Evolutionary conservation across 345 rosid species (phyloP).

Genomic region (Crucihimalaya himalaica): DNA sequence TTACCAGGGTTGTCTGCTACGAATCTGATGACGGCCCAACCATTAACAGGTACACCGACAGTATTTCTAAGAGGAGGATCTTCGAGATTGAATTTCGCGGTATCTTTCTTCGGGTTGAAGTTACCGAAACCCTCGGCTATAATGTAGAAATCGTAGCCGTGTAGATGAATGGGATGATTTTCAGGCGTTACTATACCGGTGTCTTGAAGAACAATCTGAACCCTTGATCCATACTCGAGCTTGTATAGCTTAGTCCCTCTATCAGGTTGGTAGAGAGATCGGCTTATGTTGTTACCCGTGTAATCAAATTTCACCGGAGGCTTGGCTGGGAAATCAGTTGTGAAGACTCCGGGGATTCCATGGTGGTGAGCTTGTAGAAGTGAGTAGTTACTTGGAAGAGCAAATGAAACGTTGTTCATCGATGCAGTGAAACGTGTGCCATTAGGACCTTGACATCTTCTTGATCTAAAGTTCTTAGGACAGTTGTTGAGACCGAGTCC

Average conservation of each 20-base stretch:
- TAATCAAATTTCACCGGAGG: slow-evolving; percentile 76
- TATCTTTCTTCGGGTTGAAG: slow-evolving; percentile 68
- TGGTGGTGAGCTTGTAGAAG: slow-evolving; percentile 78
- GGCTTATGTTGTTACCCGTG: slow-evolving; percentile 82
- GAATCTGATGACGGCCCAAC: slow-evolving; percentile 95
- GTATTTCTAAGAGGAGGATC: slow-evolving; percentile 96
- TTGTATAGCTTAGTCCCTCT: slow-evolving; percentile 72
- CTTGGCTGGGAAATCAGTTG: slow-evolving; percentile 74
- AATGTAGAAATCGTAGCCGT: slow-evolving; percentile 92
- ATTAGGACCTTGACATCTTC: slow-evolving; percentile 87
- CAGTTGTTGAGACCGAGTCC: slow-evolving; percentile 82
- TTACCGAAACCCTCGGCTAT: slow-evolving; percentile 92
- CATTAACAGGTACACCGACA: slow-evolving; percentile 63
- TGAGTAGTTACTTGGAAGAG: slow-evolving; percentile 66
- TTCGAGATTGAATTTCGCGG: slow-evolving; percentile 68
- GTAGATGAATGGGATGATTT: slow-evolving; percentile 93
- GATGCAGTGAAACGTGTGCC: slow-evolving; percentile 89
- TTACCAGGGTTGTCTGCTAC: slow-evolving; percentile 97
- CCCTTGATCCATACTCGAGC: slow-evolving; percentile 72
- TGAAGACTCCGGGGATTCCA: slow-evolving; percentile 70
- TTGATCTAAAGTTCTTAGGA: slow-evolving; percentile 51
- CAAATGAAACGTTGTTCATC: slow-evolving; percentile 86
- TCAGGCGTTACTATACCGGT: slow-evolving; percentile 85
- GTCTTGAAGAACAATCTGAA: slow-evolving; percentile 81
- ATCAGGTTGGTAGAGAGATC: slow-evolving; percentile 66